Evolutionary conservation across 1,284 basidiomycete genomes (phyloP).

Genomic region (Fistulinella cinereoalba): DNA sequence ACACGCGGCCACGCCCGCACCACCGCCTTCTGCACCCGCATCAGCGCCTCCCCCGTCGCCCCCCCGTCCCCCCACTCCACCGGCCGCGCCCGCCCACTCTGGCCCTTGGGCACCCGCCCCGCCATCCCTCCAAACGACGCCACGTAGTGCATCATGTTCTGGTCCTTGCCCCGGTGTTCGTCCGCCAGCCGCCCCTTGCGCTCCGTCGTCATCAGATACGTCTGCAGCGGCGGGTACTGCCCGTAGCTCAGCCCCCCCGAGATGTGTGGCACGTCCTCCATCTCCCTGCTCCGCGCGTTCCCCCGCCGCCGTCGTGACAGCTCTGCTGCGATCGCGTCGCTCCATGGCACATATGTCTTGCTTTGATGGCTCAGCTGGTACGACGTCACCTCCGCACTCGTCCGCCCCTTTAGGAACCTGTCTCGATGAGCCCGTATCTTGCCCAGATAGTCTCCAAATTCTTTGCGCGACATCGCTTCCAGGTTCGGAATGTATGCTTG

Average conservation of each 20-base stretch:
- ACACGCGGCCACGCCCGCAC: slow-evolving; percentile 35
- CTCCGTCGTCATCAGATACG: slow-evolving; percentile 47
- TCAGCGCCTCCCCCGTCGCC: slow-evolving; percentile 26
- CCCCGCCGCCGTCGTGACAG: slow-evolving; percentile 32
- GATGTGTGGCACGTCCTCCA: slow-evolving; percentile 64
- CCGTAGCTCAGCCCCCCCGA: slow-evolving; percentile 62
- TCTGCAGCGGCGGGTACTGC: slow-evolving; percentile 50
- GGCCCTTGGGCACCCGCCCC: slow-evolving; percentile 24
- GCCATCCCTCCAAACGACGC: slow-evolving; percentile 35
- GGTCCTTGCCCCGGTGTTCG: slow-evolving; percentile 11
- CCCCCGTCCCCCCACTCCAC: slow-evolving; percentile 33
- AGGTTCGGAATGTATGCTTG: slow-evolving; percentile 42
- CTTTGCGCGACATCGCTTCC: slow-evolving; percentile 42
- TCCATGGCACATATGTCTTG: slow-evolving; percentile 30
- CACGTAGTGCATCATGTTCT: slow-evolving; percentile 16
- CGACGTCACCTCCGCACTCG: slow-evolving; percentile 27
- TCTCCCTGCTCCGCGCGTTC: slow-evolving; percentile 36
- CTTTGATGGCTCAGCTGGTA: slow-evolving; percentile 34
- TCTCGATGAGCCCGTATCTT: slow-evolving; percentile 50
- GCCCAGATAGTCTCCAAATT: slow-evolving; percentile 59
- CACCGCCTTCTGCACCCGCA: slow-evolving; percentile 26
- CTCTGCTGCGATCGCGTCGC: slow-evolving; percentile 38
- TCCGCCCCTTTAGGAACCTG: slow-evolving; percentile 47
- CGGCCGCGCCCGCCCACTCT: slow-evolving; percentile 17
- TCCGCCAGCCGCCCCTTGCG: slow-evolving; percentile 59